These are phyloP conservation scores for Adansonia gregorii DNA, from an alignment of 441 rosid species.

Conservation along the genomic window DNA sequence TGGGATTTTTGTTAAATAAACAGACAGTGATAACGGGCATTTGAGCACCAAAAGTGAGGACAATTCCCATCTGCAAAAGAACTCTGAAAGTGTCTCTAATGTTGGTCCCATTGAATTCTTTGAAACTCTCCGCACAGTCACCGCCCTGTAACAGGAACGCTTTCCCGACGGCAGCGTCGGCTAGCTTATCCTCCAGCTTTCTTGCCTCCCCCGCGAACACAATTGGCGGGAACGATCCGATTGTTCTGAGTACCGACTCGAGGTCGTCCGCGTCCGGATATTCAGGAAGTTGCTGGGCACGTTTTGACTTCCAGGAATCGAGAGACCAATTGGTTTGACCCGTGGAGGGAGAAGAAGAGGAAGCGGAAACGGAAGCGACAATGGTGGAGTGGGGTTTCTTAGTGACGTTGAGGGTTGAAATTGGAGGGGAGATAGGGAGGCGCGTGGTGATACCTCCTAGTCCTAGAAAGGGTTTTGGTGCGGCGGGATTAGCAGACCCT, in stretches of 20 bases:
- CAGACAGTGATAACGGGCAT: constrained; percentile 57
- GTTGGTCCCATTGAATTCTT: constrained; percentile 55
- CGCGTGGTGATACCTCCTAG: constrained; percentile 19
- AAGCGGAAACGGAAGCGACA: constrained; percentile 36
- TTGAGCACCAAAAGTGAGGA: constrained; percentile 61
- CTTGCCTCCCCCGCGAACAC: constrained; percentile 89
- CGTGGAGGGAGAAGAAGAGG: constrained; percentile 34
- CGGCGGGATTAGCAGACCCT: constrained; percentile 32
- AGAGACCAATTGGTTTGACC: constrained; percentile 41
- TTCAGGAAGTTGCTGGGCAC: constrained; percentile 65
- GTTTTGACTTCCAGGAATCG: constrained; percentile 64
- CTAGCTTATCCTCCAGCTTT: constrained; percentile 61
- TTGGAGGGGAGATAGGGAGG: constrained; percentile 21
- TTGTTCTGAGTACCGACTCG: constrained; percentile 58
- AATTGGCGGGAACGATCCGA: constrained; percentile 64
- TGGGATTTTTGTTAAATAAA: not conserved
- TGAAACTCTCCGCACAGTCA: constrained; percentile 64
- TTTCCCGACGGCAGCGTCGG: constrained; percentile 54
- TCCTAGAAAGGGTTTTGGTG: constrained; percentile 28
- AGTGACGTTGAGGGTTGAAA: constrained; percentile 22
- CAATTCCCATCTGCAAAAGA: constrained; percentile 60
- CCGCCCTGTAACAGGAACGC: constrained; percentile 63
- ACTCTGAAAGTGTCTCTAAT: constrained; percentile 61
- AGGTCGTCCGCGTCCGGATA: constrained; percentile 59
- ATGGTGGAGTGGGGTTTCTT: constrained; percentile 19